Evolutionary conservation across 1,139 yeast genomes (phyloP).

Genomic region (Geotrichum phurueaensis): DNA sequence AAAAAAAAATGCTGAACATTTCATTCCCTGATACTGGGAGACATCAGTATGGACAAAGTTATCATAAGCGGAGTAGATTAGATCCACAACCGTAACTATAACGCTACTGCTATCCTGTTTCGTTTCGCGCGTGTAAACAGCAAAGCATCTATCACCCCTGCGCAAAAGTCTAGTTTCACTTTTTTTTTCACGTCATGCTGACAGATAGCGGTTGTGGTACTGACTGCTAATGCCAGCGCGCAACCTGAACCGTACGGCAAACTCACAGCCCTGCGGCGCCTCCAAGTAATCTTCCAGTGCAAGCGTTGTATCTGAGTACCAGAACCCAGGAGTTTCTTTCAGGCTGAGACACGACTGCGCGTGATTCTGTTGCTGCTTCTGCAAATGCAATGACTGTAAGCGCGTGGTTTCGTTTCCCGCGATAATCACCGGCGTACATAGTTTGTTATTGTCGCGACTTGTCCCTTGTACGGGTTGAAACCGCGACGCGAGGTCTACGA

Average conservation of each 20-base stretch:
- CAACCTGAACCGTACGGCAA: neutral
- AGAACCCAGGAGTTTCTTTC: conserved; percentile 45
- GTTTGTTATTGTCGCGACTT: neutral
- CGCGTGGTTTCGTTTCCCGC: neutral
- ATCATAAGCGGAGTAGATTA: neutral
- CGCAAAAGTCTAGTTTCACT: neutral
- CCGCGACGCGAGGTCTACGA: conserved; percentile 1
- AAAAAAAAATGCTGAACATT: neutral
- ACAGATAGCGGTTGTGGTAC: neutral
- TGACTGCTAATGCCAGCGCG: neutral
- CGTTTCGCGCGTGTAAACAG: neutral
- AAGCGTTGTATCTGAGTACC: conserved; percentile 79
- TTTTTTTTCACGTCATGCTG: neutral
- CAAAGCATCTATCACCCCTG: too few species aligned
- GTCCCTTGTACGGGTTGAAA: conserved; percentile 1
- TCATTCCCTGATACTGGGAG: too few species aligned
- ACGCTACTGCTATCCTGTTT: neutral
- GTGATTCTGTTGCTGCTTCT: neutral
- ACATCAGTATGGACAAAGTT: too few species aligned
- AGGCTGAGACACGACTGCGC: neutral
- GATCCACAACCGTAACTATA: neutral
- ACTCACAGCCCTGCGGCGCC: neutral
- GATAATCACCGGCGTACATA: neutral
- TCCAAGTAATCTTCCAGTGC: conserved; percentile 58
- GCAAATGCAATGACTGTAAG: neutral